Percentiles rank a stretch among this genome's conserved stretches.
phyloP scores from a whole-genome alignment of 2,329 filamentous ascomycete genomes.

The Colletotrichum tanaceti region DNA sequence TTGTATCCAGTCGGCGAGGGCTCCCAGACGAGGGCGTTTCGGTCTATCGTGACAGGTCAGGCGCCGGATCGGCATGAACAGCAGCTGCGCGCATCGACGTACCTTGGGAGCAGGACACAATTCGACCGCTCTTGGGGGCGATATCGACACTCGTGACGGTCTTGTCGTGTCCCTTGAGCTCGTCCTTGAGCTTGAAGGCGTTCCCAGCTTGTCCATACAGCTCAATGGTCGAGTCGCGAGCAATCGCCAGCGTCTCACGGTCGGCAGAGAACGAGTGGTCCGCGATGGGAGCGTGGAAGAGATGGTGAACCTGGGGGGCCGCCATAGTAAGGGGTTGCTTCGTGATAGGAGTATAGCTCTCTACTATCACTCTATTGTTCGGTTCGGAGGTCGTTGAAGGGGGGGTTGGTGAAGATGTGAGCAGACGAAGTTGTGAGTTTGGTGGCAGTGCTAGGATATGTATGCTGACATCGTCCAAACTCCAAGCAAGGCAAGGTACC shows the following conservation, averaged over 20 bases:
- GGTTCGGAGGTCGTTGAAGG: conserved; percentile 11
- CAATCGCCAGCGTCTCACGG: conserved; percentile 87
- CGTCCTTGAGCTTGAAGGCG: conserved; percentile 86
- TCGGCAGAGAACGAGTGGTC: conserved; percentile 99
- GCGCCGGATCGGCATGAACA: neutral
- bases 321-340: conserved; percentile 70
- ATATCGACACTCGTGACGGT: conserved; percentile 96
- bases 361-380: conserved; percentile 78
- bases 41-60: conserved; percentile 68
- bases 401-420: conserved; percentile 4
- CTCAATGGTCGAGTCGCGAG: conserved; percentile 89
- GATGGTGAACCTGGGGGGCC: conserved; percentile 90
- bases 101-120: conserved; percentile 98
- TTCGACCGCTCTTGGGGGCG: conserved; percentile 87
- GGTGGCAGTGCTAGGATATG: conserved; percentile 26
- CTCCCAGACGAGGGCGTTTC: conserved; percentile 98
- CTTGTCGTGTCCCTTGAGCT: conserved; percentile 97
- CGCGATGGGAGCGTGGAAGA: conserved; percentile 95
- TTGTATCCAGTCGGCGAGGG: conserved; percentile 93
- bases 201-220: conserved; percentile 81
- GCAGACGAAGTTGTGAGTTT: conserved; percentile 16
- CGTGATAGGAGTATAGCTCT: conserved; percentile 92
- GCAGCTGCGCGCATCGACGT: conserved; percentile 42
- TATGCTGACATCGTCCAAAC: conserved; percentile 14
- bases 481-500: conserved; percentile 21